phyloP scores from a whole-genome alignment of 768 basidiomycete genomes.

The Termitomyces sp. region DNA sequence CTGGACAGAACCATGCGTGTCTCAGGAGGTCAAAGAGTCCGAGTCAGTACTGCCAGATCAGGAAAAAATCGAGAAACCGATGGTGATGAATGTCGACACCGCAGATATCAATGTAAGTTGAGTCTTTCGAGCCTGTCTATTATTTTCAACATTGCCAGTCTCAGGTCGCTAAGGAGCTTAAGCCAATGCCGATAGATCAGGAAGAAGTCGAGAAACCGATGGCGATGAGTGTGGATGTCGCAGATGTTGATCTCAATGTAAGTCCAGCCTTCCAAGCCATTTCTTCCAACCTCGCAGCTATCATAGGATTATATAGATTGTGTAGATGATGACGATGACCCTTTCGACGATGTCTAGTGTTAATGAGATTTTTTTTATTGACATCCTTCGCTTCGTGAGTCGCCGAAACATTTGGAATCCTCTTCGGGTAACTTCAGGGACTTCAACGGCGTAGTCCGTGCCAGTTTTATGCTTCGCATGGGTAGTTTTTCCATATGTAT shows the following conservation, averaged over 20 bases:
- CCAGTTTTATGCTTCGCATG: neutral
- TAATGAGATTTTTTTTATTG: neutral
- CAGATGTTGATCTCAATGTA: conserved; percentile 12
- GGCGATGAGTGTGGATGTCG: conserved; percentile 8
- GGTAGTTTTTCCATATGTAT: neutral
- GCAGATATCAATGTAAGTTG: neutral
- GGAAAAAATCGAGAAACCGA: neutral
- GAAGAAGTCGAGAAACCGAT: neutral
- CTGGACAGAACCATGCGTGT: too few relatives aligned
- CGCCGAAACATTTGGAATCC: neutral
- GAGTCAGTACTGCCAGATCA: neutral
- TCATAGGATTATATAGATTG: conserved; percentile 14
- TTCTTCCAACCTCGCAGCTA: neutral
- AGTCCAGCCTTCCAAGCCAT: neutral
- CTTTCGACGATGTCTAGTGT: neutral
- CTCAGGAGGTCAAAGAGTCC: neutral
- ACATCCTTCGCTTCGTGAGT: neutral
- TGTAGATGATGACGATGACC: conserved; percentile 9
- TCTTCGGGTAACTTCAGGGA: neutral
- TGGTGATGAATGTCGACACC: conserved; percentile 4
- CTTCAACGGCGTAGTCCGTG: neutral
- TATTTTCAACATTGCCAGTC: neutral
- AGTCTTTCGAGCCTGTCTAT: neutral
- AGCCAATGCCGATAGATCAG: too few relatives aligned
- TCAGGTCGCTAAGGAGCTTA: too few relatives aligned